phyloP scores from a whole-genome alignment of 805 yeast species.

The Yarrowia sp. region DNA sequence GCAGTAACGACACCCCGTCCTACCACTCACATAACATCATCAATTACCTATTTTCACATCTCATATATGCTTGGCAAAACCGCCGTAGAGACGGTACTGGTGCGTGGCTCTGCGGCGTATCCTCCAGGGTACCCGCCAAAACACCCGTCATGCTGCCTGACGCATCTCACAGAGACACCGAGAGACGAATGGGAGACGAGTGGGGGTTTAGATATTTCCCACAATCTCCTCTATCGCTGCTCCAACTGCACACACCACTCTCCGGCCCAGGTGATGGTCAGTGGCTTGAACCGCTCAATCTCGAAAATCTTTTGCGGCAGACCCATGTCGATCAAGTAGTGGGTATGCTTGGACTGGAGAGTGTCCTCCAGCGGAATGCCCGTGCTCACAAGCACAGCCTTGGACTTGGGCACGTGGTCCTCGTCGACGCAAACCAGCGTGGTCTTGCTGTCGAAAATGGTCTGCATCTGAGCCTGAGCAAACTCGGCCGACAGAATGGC shows the following conservation, averaged over 20 bases:
- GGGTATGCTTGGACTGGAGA: slow-evolving; percentile 48
- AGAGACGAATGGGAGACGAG: no score
- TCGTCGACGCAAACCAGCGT: neutral
- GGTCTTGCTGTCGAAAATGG: slow-evolving; percentile 1
- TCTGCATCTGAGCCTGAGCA: neutral
- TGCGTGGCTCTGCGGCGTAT: no score
- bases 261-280: slow-evolving; percentile 29
- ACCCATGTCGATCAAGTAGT: slow-evolving; percentile 67
- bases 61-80: neutral
- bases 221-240: neutral
- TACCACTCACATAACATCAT: neutral
- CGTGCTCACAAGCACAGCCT: slow-evolving; percentile 1
- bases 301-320: slow-evolving; percentile 57
- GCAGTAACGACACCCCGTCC: no score
- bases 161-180: no score
- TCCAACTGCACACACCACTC: slow-evolving; percentile 20
- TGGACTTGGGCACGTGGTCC: neutral
- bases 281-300: slow-evolving; percentile 42
- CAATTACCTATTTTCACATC: neutral
- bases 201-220: no score
- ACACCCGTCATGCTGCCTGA: no score
- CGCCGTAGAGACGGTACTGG: neutral
- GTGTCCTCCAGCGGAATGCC: slow-evolving; percentile 35
- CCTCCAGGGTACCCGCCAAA: no score
- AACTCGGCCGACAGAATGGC: neutral